These are phyloP conservation scores for Aspergillus cristatus DNA, from an alignment of 495 filamentous ascomycete genomes.

Conservation along the genomic window DNA sequence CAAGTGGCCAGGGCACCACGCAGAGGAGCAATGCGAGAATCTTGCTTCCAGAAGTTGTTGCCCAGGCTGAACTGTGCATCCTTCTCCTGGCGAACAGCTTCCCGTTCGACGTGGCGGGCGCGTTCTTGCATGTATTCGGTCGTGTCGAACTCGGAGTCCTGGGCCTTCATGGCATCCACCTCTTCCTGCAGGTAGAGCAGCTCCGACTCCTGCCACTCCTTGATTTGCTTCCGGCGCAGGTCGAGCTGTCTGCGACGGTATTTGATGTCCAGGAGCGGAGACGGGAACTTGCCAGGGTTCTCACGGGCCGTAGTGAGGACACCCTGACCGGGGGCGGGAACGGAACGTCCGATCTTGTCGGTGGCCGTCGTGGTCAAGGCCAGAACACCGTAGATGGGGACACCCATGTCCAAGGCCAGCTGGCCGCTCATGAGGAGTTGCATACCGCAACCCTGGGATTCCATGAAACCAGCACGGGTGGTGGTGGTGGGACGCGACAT, in stretches of 20 bases:
- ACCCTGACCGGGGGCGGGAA: conserved; percentile 93
- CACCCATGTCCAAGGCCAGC: conserved; percentile 95
- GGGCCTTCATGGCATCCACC: conserved; percentile 79
- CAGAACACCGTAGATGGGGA: conserved; percentile 93
- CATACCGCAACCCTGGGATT: conserved; percentile 96
- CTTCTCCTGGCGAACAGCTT: conserved; percentile 82
- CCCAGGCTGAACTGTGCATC: conserved; percentile 84
- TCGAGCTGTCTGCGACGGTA: conserved; percentile 94
- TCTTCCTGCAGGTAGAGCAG: conserved; percentile 88
- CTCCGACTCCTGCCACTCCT: conserved; percentile 92
- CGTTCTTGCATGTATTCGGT: conserved; percentile 81
- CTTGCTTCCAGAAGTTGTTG: conserved; percentile 97
- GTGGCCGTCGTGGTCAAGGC: conserved; percentile 95
- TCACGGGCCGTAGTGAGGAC: conserved; percentile 96
- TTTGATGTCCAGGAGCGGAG: conserved; percentile 90
- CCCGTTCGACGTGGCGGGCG: conserved; percentile 76
- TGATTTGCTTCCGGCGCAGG: conserved; percentile 81
- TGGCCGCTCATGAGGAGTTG: conserved; percentile 97
- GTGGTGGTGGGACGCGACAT: conserved; percentile 98
- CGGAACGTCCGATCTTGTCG: conserved; percentile 96
- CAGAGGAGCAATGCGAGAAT: conserved; percentile 85
- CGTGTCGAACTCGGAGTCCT: conserved; percentile 60
- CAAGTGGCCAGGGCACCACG: conserved; percentile 93
- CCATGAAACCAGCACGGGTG: conserved; percentile 97
- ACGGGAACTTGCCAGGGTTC: conserved; percentile 80